Evolutionary conservation across 768 basidiomycete species (phyloP).

Genomic region (Mycena haematopus): DNA sequence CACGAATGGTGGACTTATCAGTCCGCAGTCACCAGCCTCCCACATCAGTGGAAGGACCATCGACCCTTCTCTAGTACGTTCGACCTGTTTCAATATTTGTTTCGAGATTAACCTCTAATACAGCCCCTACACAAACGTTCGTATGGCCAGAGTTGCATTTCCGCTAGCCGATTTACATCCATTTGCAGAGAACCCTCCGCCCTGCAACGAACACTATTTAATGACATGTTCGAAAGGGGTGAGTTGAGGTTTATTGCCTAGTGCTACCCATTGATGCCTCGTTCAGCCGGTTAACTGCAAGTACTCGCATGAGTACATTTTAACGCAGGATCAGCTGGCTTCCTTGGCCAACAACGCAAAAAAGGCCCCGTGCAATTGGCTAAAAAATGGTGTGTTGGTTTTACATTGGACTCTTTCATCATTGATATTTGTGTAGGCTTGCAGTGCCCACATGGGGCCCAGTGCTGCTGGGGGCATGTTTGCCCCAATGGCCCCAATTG

Average conservation of each 20-base stretch:
- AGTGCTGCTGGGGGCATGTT: slow-evolving; percentile 84
- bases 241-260: not conserved
- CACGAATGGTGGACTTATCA: slow-evolving; percentile 67
- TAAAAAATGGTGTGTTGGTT: slow-evolving; percentile 71
- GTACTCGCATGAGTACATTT: slow-evolving; percentile 81
- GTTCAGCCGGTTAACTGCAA: slow-evolving; percentile 69
- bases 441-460: slow-evolving; percentile 75
- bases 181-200: slow-evolving; percentile 74
- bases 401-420: not conserved
- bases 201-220: slow-evolving; percentile 85
- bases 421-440: slow-evolving; percentile 50
- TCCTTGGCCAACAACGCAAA: slow-evolving; percentile 79
- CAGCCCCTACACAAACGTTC: slow-evolving; percentile 82
- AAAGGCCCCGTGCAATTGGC: slow-evolving; percentile 86
- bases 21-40: slow-evolving; percentile 65
- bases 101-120: not conserved
- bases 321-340: slow-evolving; percentile 74
- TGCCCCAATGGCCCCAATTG: slow-evolving; percentile 82
- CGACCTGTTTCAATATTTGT: slow-evolving; percentile 2
- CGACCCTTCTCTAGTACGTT: slow-evolving; percentile 68
- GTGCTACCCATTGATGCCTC: slow-evolving; percentile 24
- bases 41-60: slow-evolving; percentile 50
- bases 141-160: slow-evolving; percentile 32
- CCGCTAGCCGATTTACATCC: not conserved
- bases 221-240: slow-evolving; percentile 85